Evolutionary conservation across 805 yeast genomes (phyloP).

Genomic region (Myxozyma mucilagina): DNA sequence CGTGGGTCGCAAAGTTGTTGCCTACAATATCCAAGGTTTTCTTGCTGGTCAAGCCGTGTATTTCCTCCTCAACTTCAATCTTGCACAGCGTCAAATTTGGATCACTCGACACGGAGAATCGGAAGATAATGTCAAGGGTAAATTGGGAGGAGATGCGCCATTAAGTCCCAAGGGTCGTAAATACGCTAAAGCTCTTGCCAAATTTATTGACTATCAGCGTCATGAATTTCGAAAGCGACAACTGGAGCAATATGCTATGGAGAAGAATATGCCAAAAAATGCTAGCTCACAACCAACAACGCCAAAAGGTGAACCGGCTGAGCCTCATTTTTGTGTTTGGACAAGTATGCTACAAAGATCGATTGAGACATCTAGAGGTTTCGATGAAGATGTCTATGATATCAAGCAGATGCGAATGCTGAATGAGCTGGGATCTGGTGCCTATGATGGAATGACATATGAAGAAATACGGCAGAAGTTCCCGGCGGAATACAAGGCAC

Average conservation of each 20-base stretch:
- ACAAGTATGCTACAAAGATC: slow-evolving; percentile 82
- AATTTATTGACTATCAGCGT: slow-evolving; percentile 71
- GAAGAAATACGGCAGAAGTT: slow-evolving; percentile 70
- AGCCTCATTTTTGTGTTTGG: slow-evolving; percentile 86
- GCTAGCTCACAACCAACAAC: slow-evolving; percentile 38
- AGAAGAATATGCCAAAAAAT: slow-evolving; percentile 46
- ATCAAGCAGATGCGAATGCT: slow-evolving; percentile 89
- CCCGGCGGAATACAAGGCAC: slow-evolving; percentile 77
- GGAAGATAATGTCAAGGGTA: slow-evolving; percentile 77
- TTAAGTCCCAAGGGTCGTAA: slow-evolving; percentile 76
- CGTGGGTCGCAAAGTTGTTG: slow-evolving; percentile 91
- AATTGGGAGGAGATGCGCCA: slow-evolving; percentile 88
- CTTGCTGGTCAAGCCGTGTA: slow-evolving; percentile 91
- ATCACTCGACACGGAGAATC: slow-evolving; percentile 95
- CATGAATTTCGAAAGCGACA: slow-evolving; percentile 65
- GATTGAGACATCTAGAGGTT: slow-evolving; percentile 71
- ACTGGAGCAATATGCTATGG: slow-evolving; percentile 52
- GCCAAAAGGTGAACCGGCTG: slow-evolving; percentile 49
- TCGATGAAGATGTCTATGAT: slow-evolving; percentile 72
- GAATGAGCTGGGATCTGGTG: slow-evolving; percentile 92
- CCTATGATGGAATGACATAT: slow-evolving; percentile 89
- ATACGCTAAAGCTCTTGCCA: slow-evolving; percentile 70
- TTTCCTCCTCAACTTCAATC: slow-evolving; percentile 83
- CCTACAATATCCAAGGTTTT: slow-evolving; percentile 84
- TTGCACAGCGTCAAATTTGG: slow-evolving; percentile 89